Base-by-base conservation (phyloP, 352 stramenopile genomes). In the Salisapilia sapeloensis region DNA sequence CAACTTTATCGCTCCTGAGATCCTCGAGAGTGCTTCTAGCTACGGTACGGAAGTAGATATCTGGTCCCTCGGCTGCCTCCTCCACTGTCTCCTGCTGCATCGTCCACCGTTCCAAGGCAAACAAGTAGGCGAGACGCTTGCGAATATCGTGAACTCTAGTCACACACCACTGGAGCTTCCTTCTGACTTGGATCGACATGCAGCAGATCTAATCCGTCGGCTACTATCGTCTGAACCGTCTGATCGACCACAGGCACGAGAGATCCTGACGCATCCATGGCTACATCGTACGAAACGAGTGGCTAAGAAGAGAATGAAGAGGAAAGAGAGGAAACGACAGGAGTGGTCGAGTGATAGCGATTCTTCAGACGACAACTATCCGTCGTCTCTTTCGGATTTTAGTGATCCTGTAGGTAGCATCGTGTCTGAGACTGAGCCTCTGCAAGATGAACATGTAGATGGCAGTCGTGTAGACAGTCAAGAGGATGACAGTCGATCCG, bases 1-100 rank as follows among this genome's bases (percentile, higher is more conserved):
- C 3, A 89, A 89, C 34, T 89, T 83, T 35, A 81, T 89, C 35
- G 74, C 70, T 1, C 69, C 69, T 1, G 69, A 89, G 41, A 50
- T 89, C 4, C 41, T 89, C n/a, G 32, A 34, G 18, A 44, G 48
- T 5, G 40, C 50, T 16, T 44, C 42, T 36, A n/a, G 48, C 45
- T 84, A 86, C 46, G 53, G 59, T 33, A 43, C 74, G 20, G 55
- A 61, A 3, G 74, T 74, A 9, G 74, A 85, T 50, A 53, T 89
- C 13, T 89, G 72, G 69, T 89, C 72, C 1, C 41, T 89, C 15
- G 72, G 72, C 4, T 89, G 72, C 46, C 80, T 89, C 44, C 44
- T 84, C n/a, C n/a, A n/a, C 50, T 72, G 60, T 29, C 50, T 89
- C 11, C 21, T 85, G 21, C 33, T 82, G 4, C 61, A 70, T 5